These are phyloP conservation scores for Condylostoma magnum DNA, from an alignment of 169 alveolate species.

Conservation along the genomic window DNA sequence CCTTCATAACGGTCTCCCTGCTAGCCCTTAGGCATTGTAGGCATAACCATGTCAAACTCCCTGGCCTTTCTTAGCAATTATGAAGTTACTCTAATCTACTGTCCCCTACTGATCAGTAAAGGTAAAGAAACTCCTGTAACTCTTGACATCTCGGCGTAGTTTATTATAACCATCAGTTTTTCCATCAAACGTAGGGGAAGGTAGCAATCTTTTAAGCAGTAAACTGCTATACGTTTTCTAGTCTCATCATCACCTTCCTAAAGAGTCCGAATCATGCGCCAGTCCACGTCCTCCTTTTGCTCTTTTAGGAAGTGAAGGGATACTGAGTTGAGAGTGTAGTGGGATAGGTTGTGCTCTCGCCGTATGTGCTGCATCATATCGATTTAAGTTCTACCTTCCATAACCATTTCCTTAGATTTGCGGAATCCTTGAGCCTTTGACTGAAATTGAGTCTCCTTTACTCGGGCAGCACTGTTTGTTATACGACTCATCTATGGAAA, in stretches of 20 bases:
- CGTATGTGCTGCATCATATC: conserved; percentile 96
- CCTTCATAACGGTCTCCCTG: conserved; percentile 91
- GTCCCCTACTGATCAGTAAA: conserved; percentile 91
- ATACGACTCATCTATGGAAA: conserved; percentile 83
- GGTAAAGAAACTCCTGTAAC: conserved; percentile 97
- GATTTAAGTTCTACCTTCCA: conserved; percentile 96
- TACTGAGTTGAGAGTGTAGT: conserved; percentile 97
- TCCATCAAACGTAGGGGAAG: conserved; percentile 96
- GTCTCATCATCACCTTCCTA: conserved; percentile 93
- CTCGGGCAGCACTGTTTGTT: conserved; percentile 57
- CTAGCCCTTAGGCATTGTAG: conserved; percentile 61
- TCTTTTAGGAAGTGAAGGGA: conserved; percentile 95
- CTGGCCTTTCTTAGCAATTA: conserved; percentile 93
- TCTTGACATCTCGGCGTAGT: conserved; percentile 98
- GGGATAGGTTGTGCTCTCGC: conserved; percentile 95
- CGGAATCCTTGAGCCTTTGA: conserved; percentile 92
- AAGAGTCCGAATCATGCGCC: conserved; percentile 93
- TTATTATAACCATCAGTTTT: conserved; percentile 93
- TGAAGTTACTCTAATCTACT: conserved; percentile 97
- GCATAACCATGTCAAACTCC: conserved; percentile 86
- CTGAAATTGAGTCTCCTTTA: conserved; percentile 83
- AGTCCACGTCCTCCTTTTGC: conserved; percentile 99
- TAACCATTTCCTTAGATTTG: conserved; percentile 88
- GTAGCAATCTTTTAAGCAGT: conserved; percentile 98
- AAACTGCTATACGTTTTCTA: conserved; percentile 97